Base-by-base conservation (phyloP, 2,329 filamentous ascomycete genomes). In the Phyllosticta capitalensis region DNA sequence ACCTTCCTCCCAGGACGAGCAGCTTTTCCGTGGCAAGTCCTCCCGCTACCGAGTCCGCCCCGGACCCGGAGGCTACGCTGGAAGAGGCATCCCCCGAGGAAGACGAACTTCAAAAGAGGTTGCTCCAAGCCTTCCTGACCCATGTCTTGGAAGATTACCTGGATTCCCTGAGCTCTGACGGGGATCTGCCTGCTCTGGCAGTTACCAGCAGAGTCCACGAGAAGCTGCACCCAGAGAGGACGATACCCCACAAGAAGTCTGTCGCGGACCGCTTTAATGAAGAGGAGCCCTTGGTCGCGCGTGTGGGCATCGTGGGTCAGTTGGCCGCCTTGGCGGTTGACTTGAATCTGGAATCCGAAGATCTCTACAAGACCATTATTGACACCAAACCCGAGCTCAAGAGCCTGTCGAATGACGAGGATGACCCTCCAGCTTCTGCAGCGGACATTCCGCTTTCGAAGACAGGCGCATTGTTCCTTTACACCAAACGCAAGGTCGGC, bases 51-150 rank as follows among this genome's bases (percentile, higher is more conserved):
- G 63, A 61, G 7, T 20, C 60, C 14, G 78, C 81, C 4, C 79
- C 80, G 24, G 83, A 86, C 66, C 83, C 83, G 0, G 84, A 86
- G 69, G 78, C 69, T 0, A 76, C 81, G 61, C 69, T 67, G 12
- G 76, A 78, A 17, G 66, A 73, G 0, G 73, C 75, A 6, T 76
- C 74, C 7, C 67, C 69, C 5, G 77, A 79, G 38, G 88, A 92
- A 69, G 75, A 75, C 1, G 80, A 78, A 9, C 75, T 91, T 62
- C 83, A 87, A 66, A 77, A 78, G 38, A 83, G 81, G 60, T 75
- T 92, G 17, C 73, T 92, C 22, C 86, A 90, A 67, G 85, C 86
- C 1, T 92, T 94, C 70, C 79, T 90, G n/a, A 90, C 87, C 0
- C 88, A 89, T 68, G 75, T 92, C 19, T 74, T 92, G 10, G 88